Evolutionary conservation across 805 yeast genomes (phyloP).

Genomic region (Vanderwaltozyma yarrowii): DNA sequence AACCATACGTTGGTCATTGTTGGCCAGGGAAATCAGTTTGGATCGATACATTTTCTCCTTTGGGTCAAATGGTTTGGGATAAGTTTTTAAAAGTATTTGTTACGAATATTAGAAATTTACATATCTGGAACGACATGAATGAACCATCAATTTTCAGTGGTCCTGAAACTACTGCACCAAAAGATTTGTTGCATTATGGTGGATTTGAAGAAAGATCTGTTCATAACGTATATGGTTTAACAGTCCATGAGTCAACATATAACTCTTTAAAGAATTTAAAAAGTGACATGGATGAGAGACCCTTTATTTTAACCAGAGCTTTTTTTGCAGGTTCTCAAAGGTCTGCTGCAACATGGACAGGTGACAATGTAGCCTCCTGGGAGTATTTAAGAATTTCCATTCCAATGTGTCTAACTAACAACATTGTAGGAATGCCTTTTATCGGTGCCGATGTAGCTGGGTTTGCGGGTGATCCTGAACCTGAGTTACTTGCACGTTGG

Average conservation of each 20-base stretch:
- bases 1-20: slow-evolving; percentile 71
- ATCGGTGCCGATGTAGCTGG: slow-evolving; percentile 98
- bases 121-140: slow-evolving; percentile 97
- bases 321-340: slow-evolving; percentile 88
- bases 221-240: slow-evolving; percentile 76
- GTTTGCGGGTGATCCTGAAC: slow-evolving; percentile 80
- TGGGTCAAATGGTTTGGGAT: slow-evolving; percentile 52
- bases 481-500: slow-evolving; percentile 83
- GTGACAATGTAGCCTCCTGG: slow-evolving; percentile 94
- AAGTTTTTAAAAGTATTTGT: slow-evolving; percentile 37
- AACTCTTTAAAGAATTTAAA: slow-evolving; percentile 49
- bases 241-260: slow-evolving; percentile 73
- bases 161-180: slow-evolving; percentile 86
- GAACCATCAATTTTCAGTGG: slow-evolving; percentile 95
- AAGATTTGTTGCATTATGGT: slow-evolving; percentile 68
- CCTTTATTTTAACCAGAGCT: slow-evolving; percentile 80
- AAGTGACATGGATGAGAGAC: slow-evolving; percentile 43
- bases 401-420: slow-evolving; percentile 80
- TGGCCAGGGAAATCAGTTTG: slow-evolving; percentile 98
- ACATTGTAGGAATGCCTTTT: slow-evolving; percentile 81
- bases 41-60: slow-evolving; percentile 76
- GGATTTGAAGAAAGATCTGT: slow-evolving; percentile 85
- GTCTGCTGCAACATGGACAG: slow-evolving; percentile 94
- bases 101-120: slow-evolving; percentile 49
- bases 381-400: slow-evolving; percentile 68